Conservation (phyloP, 2,329 filamentous ascomycete genomes). For the Clonostachys sp. region DNA sequence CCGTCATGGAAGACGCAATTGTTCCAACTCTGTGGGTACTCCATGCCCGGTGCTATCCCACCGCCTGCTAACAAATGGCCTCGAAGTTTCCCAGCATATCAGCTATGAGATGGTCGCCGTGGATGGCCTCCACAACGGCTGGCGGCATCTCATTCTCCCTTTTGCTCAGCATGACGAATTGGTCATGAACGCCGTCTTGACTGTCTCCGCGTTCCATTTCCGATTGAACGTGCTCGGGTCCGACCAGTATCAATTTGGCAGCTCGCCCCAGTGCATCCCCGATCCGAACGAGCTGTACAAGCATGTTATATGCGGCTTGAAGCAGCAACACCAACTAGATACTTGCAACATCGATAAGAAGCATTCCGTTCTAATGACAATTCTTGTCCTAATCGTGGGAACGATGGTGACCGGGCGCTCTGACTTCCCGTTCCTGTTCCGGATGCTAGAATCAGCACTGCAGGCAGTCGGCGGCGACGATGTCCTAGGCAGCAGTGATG, state of each 20-base stretch:
- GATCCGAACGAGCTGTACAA: slow-evolving; percentile 5
- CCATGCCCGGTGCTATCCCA: not conserved
- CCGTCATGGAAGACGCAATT: not conserved
- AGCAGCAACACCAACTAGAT: slow-evolving; percentile 9
- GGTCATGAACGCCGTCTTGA: slow-evolving; percentile 14
- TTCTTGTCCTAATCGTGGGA: slow-evolving; percentile 13
- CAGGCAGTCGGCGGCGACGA: slow-evolving; percentile 14
- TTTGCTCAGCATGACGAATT: slow-evolving; percentile 10
- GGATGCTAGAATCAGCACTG: slow-evolving; percentile 17
- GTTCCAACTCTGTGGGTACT: slow-evolving; percentile 1
- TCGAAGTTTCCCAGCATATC: slow-evolving; percentile 12
- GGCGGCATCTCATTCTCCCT: slow-evolving; percentile 10
- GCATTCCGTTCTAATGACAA: slow-evolving; percentile 11
- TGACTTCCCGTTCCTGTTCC: slow-evolving; percentile 15
- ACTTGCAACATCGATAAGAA: slow-evolving; percentile 4
- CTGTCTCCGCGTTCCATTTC: slow-evolving; percentile 14
- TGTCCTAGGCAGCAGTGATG: slow-evolving; percentile 6
- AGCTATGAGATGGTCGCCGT: slow-evolving; percentile 13
- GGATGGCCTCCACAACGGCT: slow-evolving; percentile 10
- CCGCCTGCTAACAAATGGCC: not conserved
- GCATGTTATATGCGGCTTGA: slow-evolving; percentile 6
- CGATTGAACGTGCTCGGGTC: not conserved
- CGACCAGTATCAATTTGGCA: too few relatives aligned
- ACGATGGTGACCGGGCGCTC: slow-evolving; percentile 15
- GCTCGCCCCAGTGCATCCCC: too few relatives aligned